These are phyloP conservation scores for Chrysosporium keratinophilum DNA, from an alignment of 2,329 filamentous ascomycete species.

Conservation along the genomic window DNA sequence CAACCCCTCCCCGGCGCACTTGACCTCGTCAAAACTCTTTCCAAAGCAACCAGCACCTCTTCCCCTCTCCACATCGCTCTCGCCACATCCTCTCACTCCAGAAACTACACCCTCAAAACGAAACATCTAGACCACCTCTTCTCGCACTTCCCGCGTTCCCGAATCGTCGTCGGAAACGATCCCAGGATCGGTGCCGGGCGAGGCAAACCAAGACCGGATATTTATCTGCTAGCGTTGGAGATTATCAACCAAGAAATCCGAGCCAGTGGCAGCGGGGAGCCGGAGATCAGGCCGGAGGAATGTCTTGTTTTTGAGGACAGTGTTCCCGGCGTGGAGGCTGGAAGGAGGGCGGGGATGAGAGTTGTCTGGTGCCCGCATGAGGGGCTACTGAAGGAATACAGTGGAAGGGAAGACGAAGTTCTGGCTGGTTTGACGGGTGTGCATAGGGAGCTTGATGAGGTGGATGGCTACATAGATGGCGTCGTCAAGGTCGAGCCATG, in stretches of 20 bases:
- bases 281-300: conserved; percentile 64
- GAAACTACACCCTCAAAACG: conserved; percentile 71
- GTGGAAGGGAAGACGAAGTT: conserved; percentile 66
- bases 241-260: conserved; percentile 68
- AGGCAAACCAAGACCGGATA: conserved; percentile 93
- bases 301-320: conserved; percentile 95
- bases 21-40: conserved; percentile 47
- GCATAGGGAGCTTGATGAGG: conserved; percentile 45
- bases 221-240: conserved; percentile 76
- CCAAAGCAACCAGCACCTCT: conserved; percentile 26
- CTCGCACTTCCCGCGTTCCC: conserved; percentile 52
- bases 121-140: conserved; percentile 44
- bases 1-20: conserved; percentile 69
- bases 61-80: conserved; percentile 65
- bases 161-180: conserved; percentile 79
- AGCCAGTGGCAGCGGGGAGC: conserved; percentile 45
- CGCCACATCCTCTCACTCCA: conserved; percentile 64
- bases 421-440: conserved; percentile 71
- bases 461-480: conserved; percentile 32
- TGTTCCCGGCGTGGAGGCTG: conserved; percentile 84
- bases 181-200: conserved; percentile 61
- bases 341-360: conserved; percentile 83
- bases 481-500: conserved; percentile 25
- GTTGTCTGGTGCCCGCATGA: conserved; percentile 87
- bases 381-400: conserved; percentile 63